Evolutionary conservation across 1,284 basidiomycete species (phyloP), one percentile per base, ranked within the genome.

Genomic region (Trametes versicolor): DNA sequence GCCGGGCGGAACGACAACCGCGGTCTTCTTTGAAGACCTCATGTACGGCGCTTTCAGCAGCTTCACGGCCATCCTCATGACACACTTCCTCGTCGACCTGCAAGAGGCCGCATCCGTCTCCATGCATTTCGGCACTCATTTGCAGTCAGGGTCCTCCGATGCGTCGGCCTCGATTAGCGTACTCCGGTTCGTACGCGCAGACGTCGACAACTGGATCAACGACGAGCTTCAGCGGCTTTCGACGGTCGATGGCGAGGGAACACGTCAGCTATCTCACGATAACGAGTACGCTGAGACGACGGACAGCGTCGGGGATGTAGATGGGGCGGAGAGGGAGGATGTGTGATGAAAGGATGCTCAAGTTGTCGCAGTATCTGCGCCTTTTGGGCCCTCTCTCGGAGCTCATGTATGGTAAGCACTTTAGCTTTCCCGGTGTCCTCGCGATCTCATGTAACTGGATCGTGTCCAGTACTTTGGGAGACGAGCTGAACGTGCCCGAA

Each of bases 21-120:
- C 15, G 39, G 39, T 17, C 15, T 41, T 41, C 39, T 41, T 41
- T 17, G 39, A 8, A 4, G 15, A 4, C 39, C 8, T 41, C 39
- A 41, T 41, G 39, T 41, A 41, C 39, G 39, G 39, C 39, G 39
- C 39, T 4, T 41, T 41, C 39, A 49, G 23, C 27, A 49, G 47
- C 23, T 9, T 49, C 6, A 49, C 23, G 10, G 47, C 47, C 13
- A 49, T 49, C 23, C 47, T 49, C 47, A 27, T 49, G 25, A 27
- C 47, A 9, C 23, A 29, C 13, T 49, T 49, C 47, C 47, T 49
- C 47, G 27, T n/a, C 47, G 23, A 49, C 47, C 47, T 49, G 23
- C 47, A 49, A 27, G 47, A 27, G 9, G 47, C 47, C 12, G 47
- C 47, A 17, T 41, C 39, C 8, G 39, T 17, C 12, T 41, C 39